Evolutionary conservation across 1,284 basidiomycete genomes (phyloP).

Genomic region (Heimioporus retisporus): DNA sequence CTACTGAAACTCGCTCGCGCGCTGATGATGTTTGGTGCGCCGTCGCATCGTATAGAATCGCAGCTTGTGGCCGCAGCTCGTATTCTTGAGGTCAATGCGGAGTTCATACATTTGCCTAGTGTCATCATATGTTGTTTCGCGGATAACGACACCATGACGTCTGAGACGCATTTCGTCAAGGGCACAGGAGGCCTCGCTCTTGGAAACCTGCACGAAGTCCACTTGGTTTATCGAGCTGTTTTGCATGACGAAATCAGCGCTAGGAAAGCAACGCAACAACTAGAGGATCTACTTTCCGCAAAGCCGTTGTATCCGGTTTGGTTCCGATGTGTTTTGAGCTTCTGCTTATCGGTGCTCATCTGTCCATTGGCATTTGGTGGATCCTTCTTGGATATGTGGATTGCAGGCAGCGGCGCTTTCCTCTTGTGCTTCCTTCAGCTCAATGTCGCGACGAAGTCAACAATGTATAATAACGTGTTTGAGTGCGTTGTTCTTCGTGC

Average conservation of each 20-base stretch:
- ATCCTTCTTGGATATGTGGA: slow-evolving; percentile 85
- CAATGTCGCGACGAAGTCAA: slow-evolving; percentile 75
- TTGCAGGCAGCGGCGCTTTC: slow-evolving; percentile 76
- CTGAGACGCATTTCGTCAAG: slow-evolving; percentile 88
- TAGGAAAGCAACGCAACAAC: slow-evolving; percentile 65
- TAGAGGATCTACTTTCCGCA: slow-evolving; percentile 61
- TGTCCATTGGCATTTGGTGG: slow-evolving; percentile 89
- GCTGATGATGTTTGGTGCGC: slow-evolving; percentile 78
- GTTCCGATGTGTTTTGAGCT: slow-evolving; percentile 74
- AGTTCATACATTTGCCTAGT: slow-evolving; percentile 84
- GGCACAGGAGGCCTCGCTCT: slow-evolving; percentile 79
- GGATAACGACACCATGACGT: slow-evolving; percentile 80
- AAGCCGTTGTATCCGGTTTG: slow-evolving; percentile 69
- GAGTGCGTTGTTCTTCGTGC: slow-evolving; percentile 66
- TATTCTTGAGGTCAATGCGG: slow-evolving; percentile 86
- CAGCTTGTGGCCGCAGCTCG: slow-evolving; percentile 80
- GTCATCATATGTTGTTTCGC: slow-evolving; percentile 89
- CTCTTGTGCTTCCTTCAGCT: slow-evolving; percentile 78
- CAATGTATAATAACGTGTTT: slow-evolving; percentile 89
- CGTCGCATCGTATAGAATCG: slow-evolving; percentile 77
- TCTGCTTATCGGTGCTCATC: slow-evolving; percentile 78
- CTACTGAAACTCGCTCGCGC: slow-evolving; percentile 71
- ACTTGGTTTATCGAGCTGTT: slow-evolving; percentile 80
- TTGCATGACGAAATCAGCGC: slow-evolving; percentile 90
- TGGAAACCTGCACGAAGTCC: slow-evolving; percentile 81